Evolutionary conservation across 768 basidiomycete genomes (phyloP), one percentile per base, ranked within the genome.

Genomic region (Hypsizygus marmoreus): DNA sequence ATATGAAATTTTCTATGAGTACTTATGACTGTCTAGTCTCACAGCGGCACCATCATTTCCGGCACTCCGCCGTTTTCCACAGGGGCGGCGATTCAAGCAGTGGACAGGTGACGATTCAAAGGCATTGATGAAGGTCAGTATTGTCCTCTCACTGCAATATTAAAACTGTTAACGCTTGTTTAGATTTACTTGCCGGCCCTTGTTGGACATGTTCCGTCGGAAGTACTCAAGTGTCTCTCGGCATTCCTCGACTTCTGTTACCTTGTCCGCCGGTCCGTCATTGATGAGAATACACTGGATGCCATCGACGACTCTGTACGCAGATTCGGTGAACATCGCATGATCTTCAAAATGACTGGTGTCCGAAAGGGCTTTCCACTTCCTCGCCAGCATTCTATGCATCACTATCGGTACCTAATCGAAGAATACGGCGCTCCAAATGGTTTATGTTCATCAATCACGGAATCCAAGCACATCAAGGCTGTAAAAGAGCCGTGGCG

Each of bases 41-140:
- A 51, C 60, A 3, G 54, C 53, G 0, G 49, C 58, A 2, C 55
- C 54, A 20, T 13, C 40, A 25, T 51, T 45, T 19, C 26, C 50
- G 14, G 45, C 39, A 12, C 25, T 49, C 13, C 7, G 48, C 3
- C 32, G 51, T 0, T 68, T 69, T 13, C 55, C 64, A 0, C 46
- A 66, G 19, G 64, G 65, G 0, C 35, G 47, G 0, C 47, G 48
- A 2, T 66, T 67, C 37, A 63, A 60, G 13, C 66, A 67, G 32
- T 69, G 67, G 67, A 69, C 64, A 0, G 56, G 66, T 6, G 41
- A 68, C n/a, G 57, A 69, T 19, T 68, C 61, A 0, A 68, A 68
- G 23, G 62, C 55, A 0, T 34, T 70, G 1, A 69, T 69, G 63
- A 69, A 67, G 59, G 65, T 66, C 29, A 1, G 38, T 43, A 16